Percentiles rank a stretch among this genome's conserved stretches.
Evolutionary conservation across 345 rosid genomes (phyloP).

Genomic region (Kandelia obovata): DNA sequence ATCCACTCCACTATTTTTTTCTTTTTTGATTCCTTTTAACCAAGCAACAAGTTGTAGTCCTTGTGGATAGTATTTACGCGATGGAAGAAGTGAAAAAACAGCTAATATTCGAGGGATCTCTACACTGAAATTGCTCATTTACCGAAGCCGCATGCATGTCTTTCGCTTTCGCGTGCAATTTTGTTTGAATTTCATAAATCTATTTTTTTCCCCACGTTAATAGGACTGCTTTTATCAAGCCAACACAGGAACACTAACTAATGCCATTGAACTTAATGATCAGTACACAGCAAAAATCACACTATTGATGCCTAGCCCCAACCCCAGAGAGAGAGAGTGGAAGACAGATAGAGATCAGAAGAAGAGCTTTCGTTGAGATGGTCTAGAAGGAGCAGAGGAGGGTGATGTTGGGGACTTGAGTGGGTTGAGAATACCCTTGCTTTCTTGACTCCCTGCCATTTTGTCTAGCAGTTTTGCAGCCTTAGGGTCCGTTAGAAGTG

Average conservation of each 20-base stretch:
- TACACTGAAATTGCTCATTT: no score
- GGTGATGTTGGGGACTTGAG: slow-evolving; percentile 41
- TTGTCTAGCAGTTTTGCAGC: slow-evolving; percentile 61
- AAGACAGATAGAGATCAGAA: slow-evolving; percentile 32
- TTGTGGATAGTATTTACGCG: no score
- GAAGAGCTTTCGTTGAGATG: slow-evolving; percentile 69
- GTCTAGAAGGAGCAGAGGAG: slow-evolving; percentile 45
- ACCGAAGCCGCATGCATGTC: no score
- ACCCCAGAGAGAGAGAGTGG: not conserved
- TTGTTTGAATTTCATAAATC: no score
- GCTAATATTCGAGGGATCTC: no score
- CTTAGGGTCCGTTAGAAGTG: slow-evolving; percentile 68
- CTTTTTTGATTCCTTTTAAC: no score
- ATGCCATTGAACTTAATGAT: slow-evolving; percentile 26
- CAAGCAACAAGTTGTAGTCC: no score
- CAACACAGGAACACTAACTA: not conserved
- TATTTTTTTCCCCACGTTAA: no score
- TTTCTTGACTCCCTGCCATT: slow-evolving; percentile 47
- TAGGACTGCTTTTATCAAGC: no score
- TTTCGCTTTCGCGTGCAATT: no score
- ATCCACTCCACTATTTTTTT: not conserved
- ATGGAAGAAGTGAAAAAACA: no score
- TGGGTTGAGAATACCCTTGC: slow-evolving; percentile 50
- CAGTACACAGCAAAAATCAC: slow-evolving; percentile 27
- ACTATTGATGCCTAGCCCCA: no score